A percentile compares a stretch with the other conserved stretches of the same genome.
These are phyloP conservation scores for Solanum aculeatissimum DNA, from an alignment of 305 asterid genomes.

Conservation along the genomic window DNA sequence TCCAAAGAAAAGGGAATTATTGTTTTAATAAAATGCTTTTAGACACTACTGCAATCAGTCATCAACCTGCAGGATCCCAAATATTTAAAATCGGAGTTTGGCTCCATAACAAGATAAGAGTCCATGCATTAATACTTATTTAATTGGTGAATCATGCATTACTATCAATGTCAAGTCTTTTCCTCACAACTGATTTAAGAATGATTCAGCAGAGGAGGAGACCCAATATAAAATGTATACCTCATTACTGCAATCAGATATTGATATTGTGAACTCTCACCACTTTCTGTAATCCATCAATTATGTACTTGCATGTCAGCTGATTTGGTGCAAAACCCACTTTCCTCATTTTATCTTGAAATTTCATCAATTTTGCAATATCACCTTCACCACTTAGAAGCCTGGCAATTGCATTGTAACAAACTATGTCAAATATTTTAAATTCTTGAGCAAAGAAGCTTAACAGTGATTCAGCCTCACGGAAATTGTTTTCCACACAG, in stretches of 20 bases:
- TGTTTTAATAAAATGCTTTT: background rate
- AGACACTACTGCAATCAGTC: background rate
- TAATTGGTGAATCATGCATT: background rate
- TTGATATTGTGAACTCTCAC: conserved; percentile 12
- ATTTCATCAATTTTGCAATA: conserved; percentile 27
- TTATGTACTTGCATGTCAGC: conserved; percentile 51
- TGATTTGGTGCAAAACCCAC: conserved; percentile 53
- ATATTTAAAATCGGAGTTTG: background rate
- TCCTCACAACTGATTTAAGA: background rate
- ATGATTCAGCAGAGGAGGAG: background rate
- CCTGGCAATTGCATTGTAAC: conserved; percentile 46
- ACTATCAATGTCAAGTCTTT: background rate
- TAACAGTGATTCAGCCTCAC: conserved; percentile 35
- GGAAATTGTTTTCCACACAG: conserved; percentile 31
- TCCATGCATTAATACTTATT: background rate
- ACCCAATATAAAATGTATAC: background rate
- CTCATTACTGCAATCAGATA: conserved; percentile 17
- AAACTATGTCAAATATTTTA: conserved; percentile 36
- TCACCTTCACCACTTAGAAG: conserved; percentile 39
- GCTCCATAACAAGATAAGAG: background rate
- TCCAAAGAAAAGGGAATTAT: background rate
- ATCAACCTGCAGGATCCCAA: background rate
- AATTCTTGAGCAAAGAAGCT: conserved; percentile 40
- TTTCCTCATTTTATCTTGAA: conserved; percentile 69
- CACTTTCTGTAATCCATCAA: conserved; percentile 54